Conservation (phyloP, 306 rosid genomes). For the Canavalia ensiformis region DNA sequence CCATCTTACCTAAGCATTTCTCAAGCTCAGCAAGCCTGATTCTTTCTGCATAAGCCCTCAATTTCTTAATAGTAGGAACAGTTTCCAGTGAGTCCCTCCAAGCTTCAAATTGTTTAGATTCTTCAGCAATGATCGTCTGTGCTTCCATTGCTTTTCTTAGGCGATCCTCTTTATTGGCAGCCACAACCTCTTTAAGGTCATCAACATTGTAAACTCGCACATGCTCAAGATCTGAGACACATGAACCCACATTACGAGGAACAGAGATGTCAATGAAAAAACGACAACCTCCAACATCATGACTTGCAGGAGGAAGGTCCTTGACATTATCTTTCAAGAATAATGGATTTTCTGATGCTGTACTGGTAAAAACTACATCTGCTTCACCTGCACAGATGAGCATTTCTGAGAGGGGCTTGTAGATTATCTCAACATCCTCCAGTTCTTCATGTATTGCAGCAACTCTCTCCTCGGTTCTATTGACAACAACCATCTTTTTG, state of each 20-base stretch:
- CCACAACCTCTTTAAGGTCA: constrained; percentile 97
- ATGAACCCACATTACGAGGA: constrained; percentile 92
- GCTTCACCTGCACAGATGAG: constrained; percentile 76
- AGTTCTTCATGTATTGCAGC: constrained; percentile 78
- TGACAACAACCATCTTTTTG: constrained; percentile 86
- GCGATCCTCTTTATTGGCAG: constrained; percentile 98
- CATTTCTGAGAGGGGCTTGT: constrained; percentile 92
- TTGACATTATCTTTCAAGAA: constrained; percentile 78
- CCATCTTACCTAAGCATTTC: constrained; percentile 93
- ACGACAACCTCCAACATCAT: constrained; percentile 77
- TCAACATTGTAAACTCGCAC: constrained; percentile 85
- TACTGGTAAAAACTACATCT: constrained; percentile 89
- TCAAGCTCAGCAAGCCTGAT: constrained; percentile 92
- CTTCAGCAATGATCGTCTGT: constrained; percentile 86
- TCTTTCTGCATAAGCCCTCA: constrained; percentile 98
- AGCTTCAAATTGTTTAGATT: constrained; percentile 92
- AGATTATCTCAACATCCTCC: constrained; percentile 76
- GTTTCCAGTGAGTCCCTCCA: constrained; percentile 99
- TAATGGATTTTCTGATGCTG: constrained; percentile 90
- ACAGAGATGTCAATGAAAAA: constrained; percentile 90
- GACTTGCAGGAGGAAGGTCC: constrained; percentile 75
- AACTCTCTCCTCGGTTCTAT: constrained; percentile 91
- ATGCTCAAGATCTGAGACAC: constrained; percentile 74
- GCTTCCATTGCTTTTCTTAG: constrained; percentile 95
- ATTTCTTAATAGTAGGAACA: constrained; percentile 95